These are phyloP conservation scores for Malus domestica DNA, from an alignment of 306 rosid species.

Conservation along the genomic window DNA sequence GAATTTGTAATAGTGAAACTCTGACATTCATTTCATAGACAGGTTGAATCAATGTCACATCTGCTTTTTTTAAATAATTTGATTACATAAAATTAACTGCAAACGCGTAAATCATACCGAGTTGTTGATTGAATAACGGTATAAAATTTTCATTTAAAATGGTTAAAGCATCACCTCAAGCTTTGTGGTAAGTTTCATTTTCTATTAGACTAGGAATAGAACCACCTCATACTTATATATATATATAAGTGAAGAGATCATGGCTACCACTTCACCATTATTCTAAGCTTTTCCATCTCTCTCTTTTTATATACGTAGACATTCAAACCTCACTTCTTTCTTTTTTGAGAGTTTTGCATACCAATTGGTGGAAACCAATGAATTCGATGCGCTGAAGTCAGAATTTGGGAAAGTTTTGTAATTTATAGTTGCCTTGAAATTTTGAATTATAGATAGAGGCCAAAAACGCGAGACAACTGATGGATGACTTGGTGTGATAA, in stretches of 20 bases:
- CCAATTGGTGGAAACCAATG: background rate
- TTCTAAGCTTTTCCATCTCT: background rate
- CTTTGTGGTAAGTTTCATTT: too few species aligned
- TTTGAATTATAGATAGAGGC: background rate
- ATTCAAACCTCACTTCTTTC: background rate
- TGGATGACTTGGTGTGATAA: background rate
- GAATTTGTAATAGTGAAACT: background rate
- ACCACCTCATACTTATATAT: background rate
- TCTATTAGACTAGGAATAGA: background rate
- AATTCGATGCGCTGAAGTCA: background rate
- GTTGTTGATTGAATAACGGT: background rate
- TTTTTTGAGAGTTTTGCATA: background rate
- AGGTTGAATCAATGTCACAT: background rate
- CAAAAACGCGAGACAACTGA: background rate
- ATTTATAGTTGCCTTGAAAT: background rate
- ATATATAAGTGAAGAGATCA: background rate
- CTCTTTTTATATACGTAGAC: background rate
- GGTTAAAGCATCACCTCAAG: too few species aligned
- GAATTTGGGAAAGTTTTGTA: background rate
- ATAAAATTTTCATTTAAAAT: background rate
- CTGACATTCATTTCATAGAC: background rate
- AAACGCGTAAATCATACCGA: rapidly evolving
- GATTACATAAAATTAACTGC: background rate
- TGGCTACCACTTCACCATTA: background rate
- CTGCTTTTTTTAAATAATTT: background rate